Evolutionary conservation across 306 rosid genomes (phyloP).

Genomic region (Cyclanthera cordifolia): DNA sequence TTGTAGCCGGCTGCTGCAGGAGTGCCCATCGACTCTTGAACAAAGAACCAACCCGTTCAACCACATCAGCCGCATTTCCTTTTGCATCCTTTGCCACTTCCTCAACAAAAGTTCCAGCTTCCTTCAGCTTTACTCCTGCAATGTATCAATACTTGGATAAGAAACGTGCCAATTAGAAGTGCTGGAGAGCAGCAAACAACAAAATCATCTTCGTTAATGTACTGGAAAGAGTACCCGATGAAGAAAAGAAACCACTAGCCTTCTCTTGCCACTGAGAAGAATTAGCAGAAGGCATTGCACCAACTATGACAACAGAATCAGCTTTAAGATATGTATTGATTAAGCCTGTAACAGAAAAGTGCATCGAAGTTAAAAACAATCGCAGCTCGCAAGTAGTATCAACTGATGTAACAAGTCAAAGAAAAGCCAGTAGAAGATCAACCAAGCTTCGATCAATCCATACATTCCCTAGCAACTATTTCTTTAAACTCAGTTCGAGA

Average conservation of each 20-base stretch:
- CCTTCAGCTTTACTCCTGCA: conserved; percentile 76
- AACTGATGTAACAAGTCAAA: background rate
- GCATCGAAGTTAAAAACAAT: background rate
- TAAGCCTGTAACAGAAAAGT: conserved; percentile 25
- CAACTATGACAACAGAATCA: conserved; percentile 20
- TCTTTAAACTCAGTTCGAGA: background rate
- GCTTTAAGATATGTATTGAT: conserved; percentile 16
- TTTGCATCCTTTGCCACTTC: conserved; percentile 86
- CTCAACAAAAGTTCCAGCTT: conserved; percentile 85
- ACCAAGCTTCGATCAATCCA: background rate
- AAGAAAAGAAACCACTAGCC: conserved; percentile 77
- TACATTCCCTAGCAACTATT: background rate
- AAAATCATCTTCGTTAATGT: background rate
- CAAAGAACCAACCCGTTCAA: conserved; percentile 59
- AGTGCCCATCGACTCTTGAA: conserved; percentile 79
- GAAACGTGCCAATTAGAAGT: conserved; percentile 8
- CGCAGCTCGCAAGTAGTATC: background rate
- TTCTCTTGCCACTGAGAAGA: conserved; percentile 86
- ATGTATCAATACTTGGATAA: conserved; percentile 1
- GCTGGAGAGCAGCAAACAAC: conserved; percentile 8
- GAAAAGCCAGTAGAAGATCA: background rate
- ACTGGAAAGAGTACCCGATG: conserved; percentile 46
- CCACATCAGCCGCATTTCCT: conserved; percentile 64
- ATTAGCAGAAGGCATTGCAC: conserved; percentile 56
- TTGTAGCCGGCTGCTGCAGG: conserved; percentile 81